Evolutionary conservation across 805 yeast species (phyloP), one percentile per base, ranked within the genome.

Genomic region (Yarrowia sp.): DNA sequence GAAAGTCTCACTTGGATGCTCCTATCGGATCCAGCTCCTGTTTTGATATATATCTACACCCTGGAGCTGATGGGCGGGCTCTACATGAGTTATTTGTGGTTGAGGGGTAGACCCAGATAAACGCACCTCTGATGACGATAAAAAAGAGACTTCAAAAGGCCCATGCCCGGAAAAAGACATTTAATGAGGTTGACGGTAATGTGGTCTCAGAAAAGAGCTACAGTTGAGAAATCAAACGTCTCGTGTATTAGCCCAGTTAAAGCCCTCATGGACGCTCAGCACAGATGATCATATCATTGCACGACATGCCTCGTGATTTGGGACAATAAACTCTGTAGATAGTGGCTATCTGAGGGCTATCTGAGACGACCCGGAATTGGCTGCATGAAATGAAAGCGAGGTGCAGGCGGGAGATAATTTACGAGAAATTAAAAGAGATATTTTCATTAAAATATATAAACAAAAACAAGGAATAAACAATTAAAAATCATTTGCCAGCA

Each of bases 311-410:
- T 35, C 55, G 55, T 48, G 55, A 48, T 33, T 15, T 10, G 39
- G 39, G 32, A 18, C 15, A 48, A 33, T 48, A 48, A 35, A 18
- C 55, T 48, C 55, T 5, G 8, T 11, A 35, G 55, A 48, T 48
- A 48, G 31, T 35, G 41, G 41, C 41, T 48, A 48, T 48, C 55
- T 48, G 55, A 48, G 55, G 41, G 41, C 41, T 48, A 48, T 48
- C 55, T 48, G 55, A 48, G 55, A 48, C 41, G 53, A 31, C 41
- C 15, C 18, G 31, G 55, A 15, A 13, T 13, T 15, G 5, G 9
- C 17, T 48, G 55, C 55, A 48, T 32, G 53, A 15, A 32, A 31
- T 31, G 36, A 31, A 35, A 8, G 33, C n/a, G 32, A 22, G 13
- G 14, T n/a, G 36, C 31, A n/a, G 50, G 31, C 39, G 53, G 36